These are phyloP conservation scores for Torulaspora maleeae DNA, from an alignment of 805 yeast species.

Conservation along the genomic window DNA sequence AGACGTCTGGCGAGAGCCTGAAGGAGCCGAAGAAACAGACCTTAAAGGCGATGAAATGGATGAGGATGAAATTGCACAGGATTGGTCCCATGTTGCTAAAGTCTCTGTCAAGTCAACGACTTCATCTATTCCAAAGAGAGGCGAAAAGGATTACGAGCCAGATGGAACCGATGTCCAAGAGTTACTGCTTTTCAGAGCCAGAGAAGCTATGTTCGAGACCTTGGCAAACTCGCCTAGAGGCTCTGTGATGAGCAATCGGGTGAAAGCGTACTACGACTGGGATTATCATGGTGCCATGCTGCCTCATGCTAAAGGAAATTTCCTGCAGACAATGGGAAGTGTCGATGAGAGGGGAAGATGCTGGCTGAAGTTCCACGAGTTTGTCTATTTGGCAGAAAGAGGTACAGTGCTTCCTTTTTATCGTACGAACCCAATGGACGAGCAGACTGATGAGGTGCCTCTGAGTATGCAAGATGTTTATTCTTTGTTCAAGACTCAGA, in stretches of 20 bases:
- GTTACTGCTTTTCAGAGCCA: constrained; percentile 45
- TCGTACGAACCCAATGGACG: constrained; percentile 20
- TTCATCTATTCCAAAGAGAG: constrained; percentile 53
- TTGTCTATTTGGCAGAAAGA: constrained; percentile 73
- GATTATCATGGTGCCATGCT: constrained; percentile 37
- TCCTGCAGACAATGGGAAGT: constrained; percentile 66
- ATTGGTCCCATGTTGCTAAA: constrained; percentile 46
- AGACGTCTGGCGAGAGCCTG: neutral
- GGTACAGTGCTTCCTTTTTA: constrained; percentile 54
- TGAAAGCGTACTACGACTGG: constrained; percentile 48
- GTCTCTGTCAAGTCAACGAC: constrained; percentile 21
- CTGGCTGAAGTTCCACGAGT: constrained; percentile 61
- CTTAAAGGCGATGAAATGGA: constrained; percentile 24
- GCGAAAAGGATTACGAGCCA: constrained; percentile 83
- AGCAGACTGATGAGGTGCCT: constrained; percentile 34
- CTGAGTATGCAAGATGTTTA: constrained; percentile 65
- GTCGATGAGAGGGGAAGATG: constrained; percentile 46
- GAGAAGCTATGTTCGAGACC: constrained; percentile 70
- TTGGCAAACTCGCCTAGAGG: constrained; percentile 47
- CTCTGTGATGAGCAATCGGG: constrained; percentile 42
- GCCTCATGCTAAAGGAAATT: constrained; percentile 62
- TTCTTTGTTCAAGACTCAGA: constrained; percentile 40
- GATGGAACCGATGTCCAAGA: constrained; percentile 61
- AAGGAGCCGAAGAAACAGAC: constrained; percentile 11
- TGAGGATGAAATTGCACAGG: constrained; percentile 47